Conservation (phyloP, 2,329 filamentous ascomycete genomes). For the Teratosphaeria gauchensis region DNA sequence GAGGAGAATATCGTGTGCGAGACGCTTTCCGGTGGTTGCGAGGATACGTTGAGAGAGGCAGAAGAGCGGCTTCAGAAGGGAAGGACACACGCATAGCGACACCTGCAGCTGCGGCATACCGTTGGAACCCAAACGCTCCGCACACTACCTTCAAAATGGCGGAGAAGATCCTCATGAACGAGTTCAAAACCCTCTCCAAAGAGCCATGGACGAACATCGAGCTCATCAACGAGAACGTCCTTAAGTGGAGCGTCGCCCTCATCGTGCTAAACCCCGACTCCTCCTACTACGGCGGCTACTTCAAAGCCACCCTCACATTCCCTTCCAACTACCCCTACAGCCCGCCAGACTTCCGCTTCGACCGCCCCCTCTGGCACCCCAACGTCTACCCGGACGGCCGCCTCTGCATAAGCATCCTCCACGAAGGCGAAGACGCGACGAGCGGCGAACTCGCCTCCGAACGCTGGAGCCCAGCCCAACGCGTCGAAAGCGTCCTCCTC, state of each 20-base stretch:
- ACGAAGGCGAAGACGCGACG: conserved; percentile 82
- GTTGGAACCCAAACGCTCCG: background rate
- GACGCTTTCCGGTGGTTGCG: background rate
- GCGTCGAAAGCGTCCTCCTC: conserved; percentile 88
- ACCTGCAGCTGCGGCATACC: background rate
- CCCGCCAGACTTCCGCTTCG: conserved; percentile 83
- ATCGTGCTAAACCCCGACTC: conserved; percentile 91
- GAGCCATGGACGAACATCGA: conserved; percentile 93
- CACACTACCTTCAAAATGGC: conserved; percentile 34
- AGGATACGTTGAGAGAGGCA: background rate
- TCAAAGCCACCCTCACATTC: conserved; percentile 84
- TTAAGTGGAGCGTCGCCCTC: conserved; percentile 78
- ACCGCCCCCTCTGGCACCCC: conserved; percentile 72
- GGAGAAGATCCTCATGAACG: conserved; percentile 79
- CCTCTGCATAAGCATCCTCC: conserved; percentile 93
- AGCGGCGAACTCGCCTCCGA: conserved; percentile 84
- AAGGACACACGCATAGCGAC: background rate
- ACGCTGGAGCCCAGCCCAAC: conserved; percentile 88
- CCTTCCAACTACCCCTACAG: conserved; percentile 80
- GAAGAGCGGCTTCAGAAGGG: background rate
- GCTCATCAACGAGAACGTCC: conserved; percentile 72
- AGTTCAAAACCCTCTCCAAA: conserved; percentile 70
- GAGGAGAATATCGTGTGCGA: background rate
- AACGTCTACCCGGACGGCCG: conserved; percentile 89
- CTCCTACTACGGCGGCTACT: conserved; percentile 84